A percentile compares a stretch with the other conserved stretches of the same genome.
Evolutionary conservation across 441 rosid species (phyloP).

Genomic region (Capsella rubella): DNA sequence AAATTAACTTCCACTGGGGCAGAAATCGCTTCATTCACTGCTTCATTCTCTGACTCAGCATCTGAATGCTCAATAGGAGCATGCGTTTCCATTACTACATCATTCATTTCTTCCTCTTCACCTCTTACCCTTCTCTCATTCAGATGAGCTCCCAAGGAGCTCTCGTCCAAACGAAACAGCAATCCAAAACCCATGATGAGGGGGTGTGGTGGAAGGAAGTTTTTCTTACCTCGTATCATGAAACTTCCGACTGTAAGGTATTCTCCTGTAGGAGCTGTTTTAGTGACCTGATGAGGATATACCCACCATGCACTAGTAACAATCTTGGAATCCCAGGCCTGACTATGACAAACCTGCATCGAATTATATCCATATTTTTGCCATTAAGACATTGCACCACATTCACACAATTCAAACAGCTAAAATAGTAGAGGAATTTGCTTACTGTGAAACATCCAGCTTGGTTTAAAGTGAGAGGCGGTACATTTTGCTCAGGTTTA

Average conservation of each 20-base stretch:
- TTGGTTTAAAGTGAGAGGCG: constrained; percentile 96
- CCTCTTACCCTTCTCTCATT: constrained; percentile 98
- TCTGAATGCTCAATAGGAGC: constrained; percentile 63
- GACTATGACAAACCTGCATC: constrained; percentile 94
- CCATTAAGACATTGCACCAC: constrained; percentile 29
- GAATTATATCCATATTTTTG: constrained; percentile 12
- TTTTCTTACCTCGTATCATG: constrained; percentile 98
- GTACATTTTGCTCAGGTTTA: constrained; percentile 85
- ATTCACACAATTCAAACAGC: constrained; percentile 9
- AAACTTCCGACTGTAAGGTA: constrained; percentile 98
- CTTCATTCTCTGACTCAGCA: constrained; percentile 66
- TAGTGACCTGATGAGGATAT: constrained; percentile 95
- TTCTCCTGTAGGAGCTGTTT: constrained; percentile 99
- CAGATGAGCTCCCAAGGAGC: constrained; percentile 96
- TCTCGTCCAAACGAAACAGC: constrained; percentile 97
- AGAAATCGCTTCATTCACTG: constrained; percentile 45
- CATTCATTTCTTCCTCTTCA: constrained; percentile 83
- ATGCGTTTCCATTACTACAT: constrained; percentile 58
- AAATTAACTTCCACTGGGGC: constrained; percentile 42
- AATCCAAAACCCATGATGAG: constrained; percentile 98
- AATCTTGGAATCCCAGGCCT: constrained; percentile 98
- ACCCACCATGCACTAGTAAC: constrained; percentile 99
- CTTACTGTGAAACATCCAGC: constrained; percentile 94
- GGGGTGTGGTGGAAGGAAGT: constrained; percentile 97
- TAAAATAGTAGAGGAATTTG: constrained; percentile 14